A percentile compares a stretch with the other conserved stretches of the same genome.
Conservation (phyloP, 306 rosid genomes). For the Cercis canadensis region DNA sequence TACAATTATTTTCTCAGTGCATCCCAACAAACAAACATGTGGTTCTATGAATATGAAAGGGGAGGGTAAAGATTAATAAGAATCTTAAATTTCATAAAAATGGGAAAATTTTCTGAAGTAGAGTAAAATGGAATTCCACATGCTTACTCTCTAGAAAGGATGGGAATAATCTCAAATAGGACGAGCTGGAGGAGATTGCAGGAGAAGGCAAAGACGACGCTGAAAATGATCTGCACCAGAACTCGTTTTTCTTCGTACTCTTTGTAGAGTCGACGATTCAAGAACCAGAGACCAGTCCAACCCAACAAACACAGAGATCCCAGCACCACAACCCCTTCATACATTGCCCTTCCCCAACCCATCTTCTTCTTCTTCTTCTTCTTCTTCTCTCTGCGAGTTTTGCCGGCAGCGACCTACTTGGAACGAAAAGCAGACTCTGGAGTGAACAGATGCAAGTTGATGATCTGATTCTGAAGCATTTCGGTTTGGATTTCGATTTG, state of each 20-base stretch:
- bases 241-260: slow-evolving; percentile 95
- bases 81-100: not conserved
- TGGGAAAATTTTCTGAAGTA: not conserved
- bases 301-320: slow-evolving; percentile 72
- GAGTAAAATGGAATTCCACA: not conserved
- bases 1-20: not conserved
- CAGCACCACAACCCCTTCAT: slow-evolving; percentile 66
- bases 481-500: too few relatives aligned
- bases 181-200: slow-evolving; percentile 97
- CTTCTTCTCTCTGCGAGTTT: not conserved
- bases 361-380: slow-evolving; percentile 41
- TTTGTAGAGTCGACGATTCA: slow-evolving; percentile 87
- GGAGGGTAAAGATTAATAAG: too few relatives aligned
- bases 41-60: too few relatives aligned
- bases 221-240: slow-evolving; percentile 87
- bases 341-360: slow-evolving; percentile 86
- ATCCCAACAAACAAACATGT: not conserved
- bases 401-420: too few relatives aligned
- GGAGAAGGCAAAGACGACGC: slow-evolving; percentile 93
- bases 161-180: slow-evolving; percentile 92
- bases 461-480: too few relatives aligned
- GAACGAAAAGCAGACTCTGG: too few relatives aligned
- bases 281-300: slow-evolving; percentile 91
- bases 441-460: too few relatives aligned
- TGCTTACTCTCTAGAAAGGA: slow-evolving; percentile 81